Base-by-base conservation (phyloP, 2,329 filamentous ascomycete genomes). In the Capronia epimyces region DNA sequence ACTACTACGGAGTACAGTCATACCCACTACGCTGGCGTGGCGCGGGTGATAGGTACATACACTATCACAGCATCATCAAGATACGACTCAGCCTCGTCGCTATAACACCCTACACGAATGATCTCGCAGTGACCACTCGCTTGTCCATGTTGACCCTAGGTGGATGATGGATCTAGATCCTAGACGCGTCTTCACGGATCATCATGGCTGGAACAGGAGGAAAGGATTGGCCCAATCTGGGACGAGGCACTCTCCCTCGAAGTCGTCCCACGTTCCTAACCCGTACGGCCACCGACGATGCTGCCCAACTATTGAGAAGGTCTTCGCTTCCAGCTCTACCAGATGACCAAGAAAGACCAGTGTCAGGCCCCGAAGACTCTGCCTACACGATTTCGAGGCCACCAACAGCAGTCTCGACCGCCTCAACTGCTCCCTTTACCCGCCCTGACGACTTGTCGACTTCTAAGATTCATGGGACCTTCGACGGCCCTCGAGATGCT, bases 191-290 rank as follows among this genome's bases (percentile, higher is more conserved):
- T 16, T 31, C 13, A 37, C 2, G 25, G 37, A 25, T 24, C 29
- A 52, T 32, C 36, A 60, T 57, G 58, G 50, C 50, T 36, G 50
- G 49, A 22, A 53, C 43, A 29, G 52, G 49, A 49, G 43, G 48
- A 34, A 56, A 52, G 41, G 51, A 45, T 36, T 60, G 55, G 57
- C 51, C 59, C 10, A 50, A 45, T 15, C 42, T 53, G 24, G 55
- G 51, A 29, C 46, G 55, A 46, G 54, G 58, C n/a, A 56, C 53
- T 32, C 43, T 56, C 20, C 47, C 52, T 13, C 51, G 60, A 46
- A 62, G 62, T 41, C 56, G 64, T 60, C 68, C 73, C 24, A 75
- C 69, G 56, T 76, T 76, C 59, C 66, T 70, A 43, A 63, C 72
- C 16, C 66, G 69, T 15, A 69, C 72, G 18, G 72, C 74, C 18